phyloP scores from a whole-genome alignment of 805 yeast species.

The Dipodascus geniculatus region DNA sequence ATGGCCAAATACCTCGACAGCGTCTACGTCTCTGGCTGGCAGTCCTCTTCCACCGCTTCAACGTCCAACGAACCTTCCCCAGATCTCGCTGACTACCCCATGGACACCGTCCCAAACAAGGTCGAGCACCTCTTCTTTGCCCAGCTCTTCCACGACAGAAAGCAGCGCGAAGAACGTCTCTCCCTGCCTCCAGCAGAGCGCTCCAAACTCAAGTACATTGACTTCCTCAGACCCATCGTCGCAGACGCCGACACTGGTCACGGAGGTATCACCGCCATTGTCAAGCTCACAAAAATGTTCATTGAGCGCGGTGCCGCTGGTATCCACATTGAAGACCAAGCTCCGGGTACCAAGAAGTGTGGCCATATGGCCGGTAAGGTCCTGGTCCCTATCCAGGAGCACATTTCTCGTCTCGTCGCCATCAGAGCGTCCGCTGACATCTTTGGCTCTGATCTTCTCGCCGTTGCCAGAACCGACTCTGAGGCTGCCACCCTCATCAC shows the following conservation, averaged over 20 bases:
- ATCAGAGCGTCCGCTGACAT: conserved; percentile 93
- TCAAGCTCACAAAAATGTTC: conserved; percentile 89
- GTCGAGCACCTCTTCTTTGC: conserved; percentile 96
- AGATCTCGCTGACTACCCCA: conserved; percentile 96
- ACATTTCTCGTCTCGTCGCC: conserved; percentile 86
- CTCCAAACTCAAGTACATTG: conserved; percentile 59
- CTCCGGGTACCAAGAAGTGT: conserved; percentile 97
- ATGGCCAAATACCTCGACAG: conserved; percentile 94
- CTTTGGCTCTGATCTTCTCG: conserved; percentile 72
- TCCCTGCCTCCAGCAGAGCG: conserved; percentile 51
- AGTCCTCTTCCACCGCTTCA: conserved; percentile 95
- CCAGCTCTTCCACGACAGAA: conserved; percentile 93
- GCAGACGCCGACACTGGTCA: conserved; percentile 99
- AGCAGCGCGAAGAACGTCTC: conserved; percentile 77
- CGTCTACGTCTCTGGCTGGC: conserved; percentile 96
- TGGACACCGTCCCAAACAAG: conserved; percentile 97
- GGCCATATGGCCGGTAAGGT: conserved; percentile 99
- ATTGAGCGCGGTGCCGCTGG: conserved; percentile 99
- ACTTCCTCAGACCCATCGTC: conserved; percentile 85
- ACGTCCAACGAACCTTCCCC: conserved; percentile 97
- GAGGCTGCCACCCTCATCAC: conserved; percentile 95
- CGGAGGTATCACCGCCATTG: conserved; percentile 95
- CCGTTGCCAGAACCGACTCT: conserved; percentile 93
- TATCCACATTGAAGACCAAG: conserved; percentile 97
- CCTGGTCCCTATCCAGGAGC: conserved; percentile 94